Base-by-base conservation (phyloP, 805 yeast genomes). In the Candida pseudoglaebosa region DNA sequence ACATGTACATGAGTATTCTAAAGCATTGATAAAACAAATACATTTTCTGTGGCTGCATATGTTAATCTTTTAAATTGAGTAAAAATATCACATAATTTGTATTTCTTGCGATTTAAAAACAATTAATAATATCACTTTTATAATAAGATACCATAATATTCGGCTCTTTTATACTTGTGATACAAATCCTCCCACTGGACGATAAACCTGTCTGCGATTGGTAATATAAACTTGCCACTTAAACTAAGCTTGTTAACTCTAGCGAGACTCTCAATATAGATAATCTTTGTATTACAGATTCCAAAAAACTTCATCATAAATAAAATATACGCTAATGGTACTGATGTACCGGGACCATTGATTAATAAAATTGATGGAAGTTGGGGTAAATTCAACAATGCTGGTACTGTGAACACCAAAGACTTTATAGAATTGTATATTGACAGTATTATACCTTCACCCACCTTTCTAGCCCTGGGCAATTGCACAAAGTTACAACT, bases 231-330 rank as follows among this genome's bases (percentile, higher is more conserved):
- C 34, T 61, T 54, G 0, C 98, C 99, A 13, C 90, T 80, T 22
- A 89, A 61, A 53, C 96, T 88, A 37, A 93, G 68, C 2, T 67
- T 62, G 38, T 71, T 67, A 7, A 89, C 96, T 30, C 98, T 67
- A 0, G 98, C 97, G 30, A 91, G 67, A 35, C 93, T 82, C 59
- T 91, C 98, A 18, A 91, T 67, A 53, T 91, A 93, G 1, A 93
- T 59, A 17, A 93, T 80, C 39, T 75, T 65, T 0, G 87, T 77
- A 18, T 54, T 51, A 30, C 70, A 60, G 2, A 70, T 24, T 0
- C 78, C 82, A 10, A 72, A 36, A 37, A 62, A 62, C 46, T 78
- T 78, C 47, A 78, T 53, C 1, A 68, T 16, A 39, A 81, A 75
- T n/a, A 80, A 53, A 2, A 76, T 63, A 39, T 75, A 73, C 15